phyloP scores from a whole-genome alignment of 345 rosid species.

The Dipteronia sinensis region DNA sequence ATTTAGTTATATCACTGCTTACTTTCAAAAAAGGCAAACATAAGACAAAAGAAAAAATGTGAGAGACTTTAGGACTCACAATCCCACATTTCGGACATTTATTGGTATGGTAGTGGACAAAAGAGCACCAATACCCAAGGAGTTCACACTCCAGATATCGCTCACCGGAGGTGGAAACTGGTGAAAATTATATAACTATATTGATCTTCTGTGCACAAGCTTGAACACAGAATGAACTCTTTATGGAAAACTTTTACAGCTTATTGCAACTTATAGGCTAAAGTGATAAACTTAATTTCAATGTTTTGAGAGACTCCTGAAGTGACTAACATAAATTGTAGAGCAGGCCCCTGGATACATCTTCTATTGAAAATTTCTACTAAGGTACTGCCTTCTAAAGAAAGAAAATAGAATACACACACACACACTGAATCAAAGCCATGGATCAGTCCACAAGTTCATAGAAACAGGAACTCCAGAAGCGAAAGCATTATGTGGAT shows the following conservation, averaged over 20 bases:
- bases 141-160: background rate
- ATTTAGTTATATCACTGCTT: background rate
- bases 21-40: background rate
- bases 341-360: background rate
- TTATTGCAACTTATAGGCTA: background rate
- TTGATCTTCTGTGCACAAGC: background rate
- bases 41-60: background rate
- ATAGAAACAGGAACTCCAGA: too few species aligned
- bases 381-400: background rate
- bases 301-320: background rate
- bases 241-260: background rate
- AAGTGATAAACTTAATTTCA: background rate
- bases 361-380: background rate
- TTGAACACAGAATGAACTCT: background rate
- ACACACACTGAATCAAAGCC: too few species aligned
- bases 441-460: too few species aligned
- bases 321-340: background rate
- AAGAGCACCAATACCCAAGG: background rate
- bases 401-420: too few species aligned
- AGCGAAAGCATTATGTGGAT: too few species aligned
- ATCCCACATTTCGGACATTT: background rate
- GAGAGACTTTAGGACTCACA: background rate
- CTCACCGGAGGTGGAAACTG: background rate
- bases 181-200: background rate
- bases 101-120: background rate